phyloP scores from a whole-genome alignment of 768 basidiomycete genomes.

The Tulasnella sp. region DNA sequence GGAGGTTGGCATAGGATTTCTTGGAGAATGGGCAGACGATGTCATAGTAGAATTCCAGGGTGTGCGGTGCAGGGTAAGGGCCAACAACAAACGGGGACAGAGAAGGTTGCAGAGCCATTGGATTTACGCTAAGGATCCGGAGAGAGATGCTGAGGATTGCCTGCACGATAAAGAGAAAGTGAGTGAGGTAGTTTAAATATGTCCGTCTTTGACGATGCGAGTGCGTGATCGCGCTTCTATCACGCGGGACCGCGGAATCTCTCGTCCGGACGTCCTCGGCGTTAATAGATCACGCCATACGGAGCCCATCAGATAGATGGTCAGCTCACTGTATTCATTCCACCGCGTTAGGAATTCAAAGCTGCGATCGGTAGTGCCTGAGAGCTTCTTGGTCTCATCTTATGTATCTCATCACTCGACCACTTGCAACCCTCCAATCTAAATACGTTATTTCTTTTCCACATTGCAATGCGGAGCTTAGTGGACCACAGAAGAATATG shows the following conservation, averaged over 20 bases:
- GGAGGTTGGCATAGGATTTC: conserved; percentile 29
- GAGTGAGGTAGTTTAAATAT: not conserved
- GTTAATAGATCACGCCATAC: not conserved
- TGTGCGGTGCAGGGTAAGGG: conserved; percentile 49
- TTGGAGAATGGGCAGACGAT: conserved; percentile 65
- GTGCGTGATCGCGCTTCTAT: not conserved
- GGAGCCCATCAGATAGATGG: not conserved
- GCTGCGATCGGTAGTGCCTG: not conserved
- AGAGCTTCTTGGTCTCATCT: not conserved
- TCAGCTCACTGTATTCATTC: not conserved
- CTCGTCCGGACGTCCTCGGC: not conserved
- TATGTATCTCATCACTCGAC: not conserved
- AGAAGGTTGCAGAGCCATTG: conserved; percentile 72
- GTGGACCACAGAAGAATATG: too few relatives aligned
- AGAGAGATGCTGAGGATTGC: not conserved
- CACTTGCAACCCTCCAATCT: too few relatives aligned
- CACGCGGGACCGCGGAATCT: not conserved
- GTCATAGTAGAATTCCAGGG: conserved; percentile 75
- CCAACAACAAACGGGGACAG: conserved; percentile 58
- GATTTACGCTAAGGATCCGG: not conserved
- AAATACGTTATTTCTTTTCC: too few relatives aligned
- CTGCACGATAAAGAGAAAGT: not conserved
- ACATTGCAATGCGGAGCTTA: too few relatives aligned
- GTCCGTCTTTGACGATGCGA: not conserved
- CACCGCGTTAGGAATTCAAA: not conserved